These are phyloP conservation scores for Quercus engelmannii DNA, from an alignment of 306 rosid species.

Conservation along the genomic window DNA sequence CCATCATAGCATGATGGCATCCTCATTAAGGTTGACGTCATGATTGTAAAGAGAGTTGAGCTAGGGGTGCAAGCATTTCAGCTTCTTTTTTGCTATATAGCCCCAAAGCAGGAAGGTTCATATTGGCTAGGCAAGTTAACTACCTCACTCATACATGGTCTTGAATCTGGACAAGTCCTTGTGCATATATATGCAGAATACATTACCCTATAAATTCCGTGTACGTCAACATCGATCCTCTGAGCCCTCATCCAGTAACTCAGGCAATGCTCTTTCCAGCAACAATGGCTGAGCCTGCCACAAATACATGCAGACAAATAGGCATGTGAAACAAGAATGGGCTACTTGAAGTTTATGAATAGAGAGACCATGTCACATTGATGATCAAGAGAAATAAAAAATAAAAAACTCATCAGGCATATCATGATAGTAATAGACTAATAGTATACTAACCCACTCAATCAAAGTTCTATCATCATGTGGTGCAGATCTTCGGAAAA, in stretches of 20 bases:
- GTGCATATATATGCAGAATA: slow-evolving; percentile 14
- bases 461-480: slow-evolving; percentile 10
- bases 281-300: slow-evolving; percentile 27
- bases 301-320: background rate
- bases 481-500: slow-evolving; percentile 17
- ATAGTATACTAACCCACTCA: slow-evolving; percentile 17
- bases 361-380: background rate
- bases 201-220: slow-evolving; percentile 21
- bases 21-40: background rate
- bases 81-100: background rate
- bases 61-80: background rate
- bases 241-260: slow-evolving; percentile 10
- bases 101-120: background rate
- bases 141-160: slow-evolving; percentile 24
- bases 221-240: slow-evolving; percentile 19
- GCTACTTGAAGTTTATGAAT: no score
- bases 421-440: background rate
- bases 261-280: slow-evolving; percentile 15
- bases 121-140: background rate
- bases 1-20: background rate
- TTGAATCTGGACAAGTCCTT: slow-evolving; percentile 5
- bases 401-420: background rate
- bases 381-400: background rate
- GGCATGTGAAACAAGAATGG: no score
- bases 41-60: background rate